These are phyloP conservation scores for Nemania sp. DNA, from an alignment of 2,329 filamentous ascomycete genomes.

Conservation along the genomic window DNA sequence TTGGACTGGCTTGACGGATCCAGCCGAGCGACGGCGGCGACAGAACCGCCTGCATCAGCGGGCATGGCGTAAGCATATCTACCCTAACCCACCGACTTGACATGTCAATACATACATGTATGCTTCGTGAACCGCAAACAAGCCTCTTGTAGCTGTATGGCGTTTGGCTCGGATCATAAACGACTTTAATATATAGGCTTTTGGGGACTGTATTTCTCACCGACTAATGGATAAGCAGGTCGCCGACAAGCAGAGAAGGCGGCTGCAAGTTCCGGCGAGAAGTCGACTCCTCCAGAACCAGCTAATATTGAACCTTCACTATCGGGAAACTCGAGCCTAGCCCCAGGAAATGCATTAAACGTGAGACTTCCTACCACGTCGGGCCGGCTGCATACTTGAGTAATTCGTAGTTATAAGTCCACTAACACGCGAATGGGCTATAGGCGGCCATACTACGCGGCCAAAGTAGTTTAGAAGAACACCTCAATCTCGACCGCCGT, in stretches of 20 bases:
- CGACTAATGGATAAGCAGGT: constrained; percentile 7
- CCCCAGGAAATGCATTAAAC: not conserved
- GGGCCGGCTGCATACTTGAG: too few relatives aligned
- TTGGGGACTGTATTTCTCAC: not conserved
- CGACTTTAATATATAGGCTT: not conserved
- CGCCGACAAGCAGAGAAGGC: constrained; percentile 18
- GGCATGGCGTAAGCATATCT: constrained; percentile 39
- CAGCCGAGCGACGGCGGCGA: constrained; percentile 38
- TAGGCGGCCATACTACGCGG: constrained; percentile 1
- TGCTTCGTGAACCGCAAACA: too few relatives aligned
- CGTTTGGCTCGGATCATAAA: not conserved
- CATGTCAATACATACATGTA: not conserved
- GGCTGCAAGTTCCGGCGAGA: not conserved
- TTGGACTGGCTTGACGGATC: constrained; percentile 41
- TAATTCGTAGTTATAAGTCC: too few relatives aligned
- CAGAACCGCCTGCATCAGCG: constrained; percentile 44
- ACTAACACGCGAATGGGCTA: too few relatives aligned
- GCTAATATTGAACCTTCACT: not conserved
- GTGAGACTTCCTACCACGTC: not conserved
- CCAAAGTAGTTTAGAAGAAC: constrained; percentile 3
- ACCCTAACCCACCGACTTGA: not conserved
- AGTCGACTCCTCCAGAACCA: not conserved
- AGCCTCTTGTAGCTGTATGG: not conserved
- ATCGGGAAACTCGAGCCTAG: not conserved
- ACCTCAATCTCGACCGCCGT: not conserved